Base-by-base conservation (phyloP, 805 yeast species). In the Sungouiella blattae region DNA sequence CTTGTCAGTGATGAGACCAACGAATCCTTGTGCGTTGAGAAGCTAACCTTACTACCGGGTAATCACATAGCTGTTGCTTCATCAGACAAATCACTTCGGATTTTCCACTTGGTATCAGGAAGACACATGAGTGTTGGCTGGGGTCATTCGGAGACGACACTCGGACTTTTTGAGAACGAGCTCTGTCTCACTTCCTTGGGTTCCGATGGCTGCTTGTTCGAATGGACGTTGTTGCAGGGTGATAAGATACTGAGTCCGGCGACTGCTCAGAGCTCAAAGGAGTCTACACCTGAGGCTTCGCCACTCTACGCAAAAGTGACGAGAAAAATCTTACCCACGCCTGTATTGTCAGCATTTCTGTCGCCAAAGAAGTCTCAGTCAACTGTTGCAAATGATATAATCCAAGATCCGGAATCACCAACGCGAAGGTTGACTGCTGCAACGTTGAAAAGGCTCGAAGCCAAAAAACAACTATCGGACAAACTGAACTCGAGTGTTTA, bases 71-170 rank as follows among this genome's bases (percentile, higher is more conserved):
- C 67, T 7, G 68, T 69, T 3, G 58, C 79, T 1, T 67, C 77
- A 2, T 53, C 75, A 0, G 88, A 82, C 52, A 79, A 78, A 50
- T 72, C 83, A 18, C 54, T 83, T 2, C 57, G 84, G 16, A 46
- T 67, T 2, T 78, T 72, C 48, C 64, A 65, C 18, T 71, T 67
- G 41, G 37, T 47, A 1, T 62, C 61, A 6, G 83, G 80, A 1
- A 71, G 59, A 32, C 67, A 67, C 7, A 28, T 77, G 7, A 65
- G 75, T 6, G 62, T 71, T 0, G 72, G 66, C 30, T 82, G 83
- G 83, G 89, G 69, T 1, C 70, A 63, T 32, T 60, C 56, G 60
- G 69, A 79, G 26, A 54, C 70, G 1, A 67, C 79, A 4, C 52
- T 73, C 11, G 72, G 75, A 0, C 37, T 80, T 13, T 41, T 55